A percentile compares a stretch with the other conserved stretches of the same genome.
Evolutionary conservation across 2,329 filamentous ascomycete genomes (phyloP).

Genomic region (Dothideomycetes sp.): DNA sequence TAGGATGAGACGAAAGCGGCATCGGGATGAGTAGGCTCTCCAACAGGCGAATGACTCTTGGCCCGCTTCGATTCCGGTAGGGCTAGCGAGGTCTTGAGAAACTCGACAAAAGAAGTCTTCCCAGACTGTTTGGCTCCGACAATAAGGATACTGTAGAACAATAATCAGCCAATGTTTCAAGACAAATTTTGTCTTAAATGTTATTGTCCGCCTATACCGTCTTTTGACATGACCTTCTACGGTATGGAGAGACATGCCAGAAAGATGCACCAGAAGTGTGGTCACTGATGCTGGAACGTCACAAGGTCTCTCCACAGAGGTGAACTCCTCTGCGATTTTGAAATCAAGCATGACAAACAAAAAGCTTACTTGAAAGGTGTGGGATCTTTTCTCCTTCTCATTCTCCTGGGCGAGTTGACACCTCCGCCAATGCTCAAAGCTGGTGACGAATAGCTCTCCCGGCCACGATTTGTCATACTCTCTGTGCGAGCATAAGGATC

Average conservation of each 20-base stretch:
- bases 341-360: background rate
- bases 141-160: slow-evolving; percentile 61
- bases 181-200: no score
- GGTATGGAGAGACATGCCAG: no score
- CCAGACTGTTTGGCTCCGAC: slow-evolving; percentile 79
- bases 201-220: no score
- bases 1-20: slow-evolving; percentile 73
- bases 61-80: slow-evolving; percentile 67
- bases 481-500: slow-evolving; percentile 77
- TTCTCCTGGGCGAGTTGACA: slow-evolving; percentile 82
- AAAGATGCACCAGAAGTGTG: no score
- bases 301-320: no score
- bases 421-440: slow-evolving; percentile 83
- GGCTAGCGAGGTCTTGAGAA: slow-evolving; percentile 76
- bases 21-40: slow-evolving; percentile 20
- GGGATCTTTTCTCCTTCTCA: slow-evolving; percentile 90
- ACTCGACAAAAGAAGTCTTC: slow-evolving; percentile 95
- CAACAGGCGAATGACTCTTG: slow-evolving; percentile 8
- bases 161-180: background rate
- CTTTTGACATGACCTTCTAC: no score
- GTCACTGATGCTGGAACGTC: no score
- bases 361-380: slow-evolving; percentile 90
- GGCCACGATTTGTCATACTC: slow-evolving; percentile 93
- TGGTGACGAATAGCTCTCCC: slow-evolving; percentile 63
- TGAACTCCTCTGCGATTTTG: no score